Conservation (phyloP, 352 stramenopile genomes). For the Plasmopara muralis region DNA sequence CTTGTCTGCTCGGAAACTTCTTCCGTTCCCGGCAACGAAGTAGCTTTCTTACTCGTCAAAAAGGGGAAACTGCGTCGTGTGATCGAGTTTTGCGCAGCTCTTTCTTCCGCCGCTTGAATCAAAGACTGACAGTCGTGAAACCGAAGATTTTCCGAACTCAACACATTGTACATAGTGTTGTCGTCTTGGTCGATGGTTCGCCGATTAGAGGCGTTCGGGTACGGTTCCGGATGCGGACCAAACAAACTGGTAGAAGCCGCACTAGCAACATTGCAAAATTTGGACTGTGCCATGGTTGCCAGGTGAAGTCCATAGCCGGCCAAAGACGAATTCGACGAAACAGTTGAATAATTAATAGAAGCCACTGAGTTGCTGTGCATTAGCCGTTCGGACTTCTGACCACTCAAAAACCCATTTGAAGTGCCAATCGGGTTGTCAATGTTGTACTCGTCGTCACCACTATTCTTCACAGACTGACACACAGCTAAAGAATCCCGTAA, state of each 20-base stretch:
- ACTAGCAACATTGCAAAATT: constrained; percentile 23
- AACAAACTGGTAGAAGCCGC: constrained; percentile 25
- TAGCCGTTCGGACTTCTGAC: constrained; percentile 18
- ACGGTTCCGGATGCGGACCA: constrained; percentile 29
- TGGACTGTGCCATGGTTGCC: constrained; percentile 30
- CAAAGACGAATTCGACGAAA: constrained; percentile 40
- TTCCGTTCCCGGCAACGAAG: constrained; percentile 22
- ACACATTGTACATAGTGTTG: constrained; percentile 20
- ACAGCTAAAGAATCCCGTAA: constrained; percentile 29
- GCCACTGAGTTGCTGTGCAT: constrained; percentile 31
- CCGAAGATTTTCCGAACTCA: constrained; percentile 31
- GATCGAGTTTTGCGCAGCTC: constrained; percentile 8
- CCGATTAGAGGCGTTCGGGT: constrained; percentile 23
- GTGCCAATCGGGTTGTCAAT: constrained; percentile 29
- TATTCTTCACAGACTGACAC: constrained; percentile 25
- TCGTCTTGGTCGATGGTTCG: constrained; percentile 11
- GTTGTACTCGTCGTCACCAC: constrained; percentile 21
- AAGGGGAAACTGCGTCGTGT: constrained; percentile 20
- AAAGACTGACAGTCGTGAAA: constrained; percentile 34
- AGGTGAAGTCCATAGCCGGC: constrained; percentile 36
- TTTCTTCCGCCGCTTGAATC: constrained; percentile 24
- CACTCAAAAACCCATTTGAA: constrained; percentile 6
- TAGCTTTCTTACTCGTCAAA: constrained; percentile 15
- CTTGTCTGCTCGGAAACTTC: constrained; percentile 23
- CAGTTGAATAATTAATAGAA: constrained; percentile 39